Percentiles rank a stretch among this genome's conserved stretches.
Evolutionary conservation across 495 filamentous ascomycete genomes (phyloP).

Genomic region (Hyphodiscus hymeniophilus): DNA sequence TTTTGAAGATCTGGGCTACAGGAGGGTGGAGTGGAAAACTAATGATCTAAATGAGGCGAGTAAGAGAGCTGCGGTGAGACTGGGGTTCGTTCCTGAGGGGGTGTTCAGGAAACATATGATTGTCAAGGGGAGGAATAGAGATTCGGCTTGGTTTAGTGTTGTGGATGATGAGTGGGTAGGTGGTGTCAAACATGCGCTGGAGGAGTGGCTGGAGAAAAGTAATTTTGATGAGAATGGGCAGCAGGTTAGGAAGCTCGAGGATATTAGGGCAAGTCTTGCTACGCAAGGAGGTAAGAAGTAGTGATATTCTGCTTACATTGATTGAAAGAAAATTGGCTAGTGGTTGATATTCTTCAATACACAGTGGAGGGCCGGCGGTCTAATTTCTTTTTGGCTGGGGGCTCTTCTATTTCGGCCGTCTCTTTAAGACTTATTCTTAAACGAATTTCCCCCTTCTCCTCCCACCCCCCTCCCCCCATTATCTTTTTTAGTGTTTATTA

Average conservation of each 20-base stretch:
- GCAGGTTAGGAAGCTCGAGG: constrained; percentile 33
- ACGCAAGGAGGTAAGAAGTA: not conserved
- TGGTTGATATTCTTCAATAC: too few relatives aligned
- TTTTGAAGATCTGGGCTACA: constrained; percentile 43
- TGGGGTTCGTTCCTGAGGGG: constrained; percentile 47
- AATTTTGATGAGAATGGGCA: constrained; percentile 42
- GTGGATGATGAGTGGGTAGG: constrained; percentile 40
- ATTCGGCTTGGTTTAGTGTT: constrained; percentile 49
- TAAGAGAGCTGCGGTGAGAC: constrained; percentile 37
- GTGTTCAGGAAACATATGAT: constrained; percentile 49
- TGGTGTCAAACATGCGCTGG: constrained; percentile 29
- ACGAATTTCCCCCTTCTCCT: too few relatives aligned
- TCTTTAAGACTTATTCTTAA: too few relatives aligned
- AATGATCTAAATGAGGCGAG: constrained; percentile 41
- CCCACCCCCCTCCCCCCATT: too few relatives aligned
- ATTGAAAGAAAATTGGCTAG: too few relatives aligned
- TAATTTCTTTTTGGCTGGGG: too few relatives aligned
- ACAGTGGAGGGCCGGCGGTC: too few relatives aligned
- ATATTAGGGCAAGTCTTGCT: constrained; percentile 13
- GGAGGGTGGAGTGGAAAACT: constrained; percentile 53
- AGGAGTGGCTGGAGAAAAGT: constrained; percentile 35
- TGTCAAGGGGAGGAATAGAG: constrained; percentile 43
- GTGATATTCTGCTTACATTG: too few relatives aligned
- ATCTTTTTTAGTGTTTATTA: too few relatives aligned
- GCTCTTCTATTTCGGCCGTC: too few relatives aligned